These are phyloP conservation scores for Trypanosoma platydactyli DNA, from an alignment of 208 protist genomes.

Conservation along the genomic window DNA sequence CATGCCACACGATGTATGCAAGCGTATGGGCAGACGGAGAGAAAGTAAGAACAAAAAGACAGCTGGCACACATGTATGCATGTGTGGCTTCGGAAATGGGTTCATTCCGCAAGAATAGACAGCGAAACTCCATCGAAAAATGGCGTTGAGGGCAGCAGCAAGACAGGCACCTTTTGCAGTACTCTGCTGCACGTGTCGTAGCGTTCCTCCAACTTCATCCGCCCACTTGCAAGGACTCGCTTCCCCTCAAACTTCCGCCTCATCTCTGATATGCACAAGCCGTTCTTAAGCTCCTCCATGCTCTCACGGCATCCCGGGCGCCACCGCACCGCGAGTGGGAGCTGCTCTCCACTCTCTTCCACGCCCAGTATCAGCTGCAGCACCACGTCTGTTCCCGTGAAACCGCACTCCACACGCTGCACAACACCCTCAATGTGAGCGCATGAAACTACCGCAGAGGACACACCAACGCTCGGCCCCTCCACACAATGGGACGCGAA, in stretches of 20 bases:
- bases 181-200: conserved; percentile 41
- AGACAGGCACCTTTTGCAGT: conserved; percentile 44
- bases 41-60: not conserved
- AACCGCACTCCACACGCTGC: conserved; percentile 38
- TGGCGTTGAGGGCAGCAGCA: conserved; percentile 35
- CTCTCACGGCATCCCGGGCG: conserved; percentile 8
- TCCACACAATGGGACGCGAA: conserved; percentile 24
- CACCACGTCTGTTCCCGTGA: conserved; percentile 20
- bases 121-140: conserved; percentile 18
- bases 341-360: conserved; percentile 4
- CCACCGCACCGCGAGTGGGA: conserved; percentile 49
- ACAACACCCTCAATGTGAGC: conserved; percentile 59
- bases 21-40: too few relatives aligned
- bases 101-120: conserved; percentile 13
- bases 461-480: conserved; percentile 17
- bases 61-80: not conserved
- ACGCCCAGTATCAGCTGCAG: conserved; percentile 54
- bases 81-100: not conserved
- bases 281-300: not conserved
- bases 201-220: conserved; percentile 49
- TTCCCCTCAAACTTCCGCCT: conserved; percentile 19
- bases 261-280: conserved; percentile 6
- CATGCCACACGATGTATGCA: too few relatives aligned
- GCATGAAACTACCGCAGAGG: conserved; percentile 30
- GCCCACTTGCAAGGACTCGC: conserved; percentile 49